Evolutionary conservation across 805 yeast species (phyloP).

Genomic region (Maudiozyma bulderi): DNA sequence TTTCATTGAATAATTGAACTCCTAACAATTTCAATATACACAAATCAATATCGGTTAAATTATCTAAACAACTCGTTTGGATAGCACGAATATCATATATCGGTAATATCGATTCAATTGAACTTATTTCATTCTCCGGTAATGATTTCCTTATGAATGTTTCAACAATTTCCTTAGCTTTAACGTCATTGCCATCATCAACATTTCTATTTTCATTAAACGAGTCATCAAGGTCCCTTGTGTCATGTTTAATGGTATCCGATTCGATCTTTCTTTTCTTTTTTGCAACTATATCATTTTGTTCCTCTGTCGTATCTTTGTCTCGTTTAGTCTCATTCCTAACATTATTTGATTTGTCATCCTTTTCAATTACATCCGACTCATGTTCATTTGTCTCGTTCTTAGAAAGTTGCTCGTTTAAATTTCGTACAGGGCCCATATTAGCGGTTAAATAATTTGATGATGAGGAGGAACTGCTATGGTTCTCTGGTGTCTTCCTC

Average conservation of each 20-base stretch:
- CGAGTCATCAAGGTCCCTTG: too few relatives aligned
- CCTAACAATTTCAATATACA: constrained; percentile 43
- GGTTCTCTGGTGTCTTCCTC: neutral
- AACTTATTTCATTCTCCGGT: neutral
- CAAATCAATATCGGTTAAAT: constrained; percentile 35
- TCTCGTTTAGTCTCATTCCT: neutral
- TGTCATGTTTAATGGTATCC: too few relatives aligned
- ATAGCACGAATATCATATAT: constrained; percentile 39
- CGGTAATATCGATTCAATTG: neutral
- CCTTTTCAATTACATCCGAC: neutral
- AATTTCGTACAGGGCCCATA: neutral
- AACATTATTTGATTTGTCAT: neutral
- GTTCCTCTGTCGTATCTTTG: neutral
- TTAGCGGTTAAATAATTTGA: neutral
- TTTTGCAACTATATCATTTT: neutral
- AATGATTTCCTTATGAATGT: neutral
- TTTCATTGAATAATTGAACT: constrained; percentile 36
- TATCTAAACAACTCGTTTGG: constrained; percentile 49
- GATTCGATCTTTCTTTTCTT: neutral
- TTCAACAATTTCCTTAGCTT: neutral
- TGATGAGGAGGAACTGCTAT: neutral
- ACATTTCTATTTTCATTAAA: too few relatives aligned
- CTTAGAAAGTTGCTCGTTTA: neutral
- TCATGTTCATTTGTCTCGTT: neutral
- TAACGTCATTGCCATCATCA: neutral